phyloP scores from a whole-genome alignment of 306 rosid genomes.

The Quercus robur region DNA sequence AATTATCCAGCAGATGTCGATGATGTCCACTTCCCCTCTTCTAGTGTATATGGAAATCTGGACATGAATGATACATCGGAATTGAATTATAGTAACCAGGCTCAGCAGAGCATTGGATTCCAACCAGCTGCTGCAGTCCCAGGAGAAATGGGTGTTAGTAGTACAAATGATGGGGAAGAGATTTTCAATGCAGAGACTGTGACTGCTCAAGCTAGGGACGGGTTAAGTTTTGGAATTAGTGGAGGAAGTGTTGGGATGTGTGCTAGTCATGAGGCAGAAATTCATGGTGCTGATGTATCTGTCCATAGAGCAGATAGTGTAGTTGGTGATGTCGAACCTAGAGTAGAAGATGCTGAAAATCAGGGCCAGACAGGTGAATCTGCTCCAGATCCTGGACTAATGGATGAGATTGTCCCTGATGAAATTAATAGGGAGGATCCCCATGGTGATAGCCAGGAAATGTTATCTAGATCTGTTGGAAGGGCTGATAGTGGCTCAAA shows the following conservation, averaged over 20 bases:
- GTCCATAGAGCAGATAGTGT: conserved; percentile 94
- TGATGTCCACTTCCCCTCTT: conserved; percentile 91
- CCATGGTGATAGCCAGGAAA: conserved; percentile 95
- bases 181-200: conserved; percentile 89
- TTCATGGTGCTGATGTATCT: conserved; percentile 87
- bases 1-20: conserved; percentile 84
- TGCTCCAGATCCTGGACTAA: conserved; percentile 80
- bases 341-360: conserved; percentile 87
- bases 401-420: conserved; percentile 91
- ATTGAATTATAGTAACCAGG: conserved; percentile 84
- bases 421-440: conserved; percentile 85
- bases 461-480: conserved; percentile 81
- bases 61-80: conserved; percentile 93
- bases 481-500: conserved; percentile 97
- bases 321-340: conserved; percentile 90
- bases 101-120: conserved; percentile 81
- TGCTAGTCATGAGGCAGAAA: conserved; percentile 99
- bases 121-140: conserved; percentile 69
- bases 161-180: conserved; percentile 90
- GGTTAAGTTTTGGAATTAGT: conserved; percentile 88
- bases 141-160: conserved; percentile 86
- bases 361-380: conserved; percentile 99
- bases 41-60: conserved; percentile 80
- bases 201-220: conserved; percentile 89
- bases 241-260: conserved; percentile 99